Evolutionary conservation across 768 basidiomycete genomes (phyloP).

Genomic region (Collybia sp.): DNA sequence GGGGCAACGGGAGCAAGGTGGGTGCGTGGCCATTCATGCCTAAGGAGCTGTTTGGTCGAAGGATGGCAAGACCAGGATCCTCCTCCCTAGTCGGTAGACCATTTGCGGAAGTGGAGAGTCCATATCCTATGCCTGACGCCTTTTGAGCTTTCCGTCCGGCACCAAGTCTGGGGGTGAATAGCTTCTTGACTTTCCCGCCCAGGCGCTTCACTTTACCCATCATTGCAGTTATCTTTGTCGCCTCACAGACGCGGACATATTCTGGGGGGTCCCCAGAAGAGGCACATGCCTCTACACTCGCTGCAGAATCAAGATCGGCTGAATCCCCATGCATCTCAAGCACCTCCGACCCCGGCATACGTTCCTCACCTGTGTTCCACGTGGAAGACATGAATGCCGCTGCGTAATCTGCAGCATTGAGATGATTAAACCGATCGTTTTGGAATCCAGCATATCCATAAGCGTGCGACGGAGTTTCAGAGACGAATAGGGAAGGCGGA

Average conservation of each 20-base stretch:
- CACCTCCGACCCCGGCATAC: background rate
- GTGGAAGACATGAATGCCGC: constrained; percentile 27
- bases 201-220: constrained; percentile 19
- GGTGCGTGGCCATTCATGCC: too few relatives aligned
- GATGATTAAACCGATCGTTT: constrained; percentile 7
- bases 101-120: background rate
- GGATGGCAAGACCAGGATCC: background rate
- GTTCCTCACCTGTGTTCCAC: constrained; percentile 12
- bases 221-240: constrained; percentile 7
- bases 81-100: background rate
- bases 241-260: background rate
- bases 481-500: constrained; percentile 14
- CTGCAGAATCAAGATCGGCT: background rate
- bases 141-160: constrained; percentile 1
- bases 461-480: constrained; percentile 6
- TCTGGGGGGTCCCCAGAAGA: background rate
- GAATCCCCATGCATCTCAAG: background rate
- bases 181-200: constrained; percentile 20
- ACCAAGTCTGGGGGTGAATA: constrained; percentile 13
- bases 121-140: constrained; percentile 5
- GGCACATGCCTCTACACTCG: background rate
- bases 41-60: too few relatives aligned
- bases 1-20: constrained; percentile 14
- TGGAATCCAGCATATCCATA: background rate
- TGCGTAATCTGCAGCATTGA: constrained; percentile 27